These are phyloP conservation scores for Zymoseptoria ardabiliae DNA, from an alignment of 2,329 filamentous ascomycete genomes.

Conservation along the genomic window DNA sequence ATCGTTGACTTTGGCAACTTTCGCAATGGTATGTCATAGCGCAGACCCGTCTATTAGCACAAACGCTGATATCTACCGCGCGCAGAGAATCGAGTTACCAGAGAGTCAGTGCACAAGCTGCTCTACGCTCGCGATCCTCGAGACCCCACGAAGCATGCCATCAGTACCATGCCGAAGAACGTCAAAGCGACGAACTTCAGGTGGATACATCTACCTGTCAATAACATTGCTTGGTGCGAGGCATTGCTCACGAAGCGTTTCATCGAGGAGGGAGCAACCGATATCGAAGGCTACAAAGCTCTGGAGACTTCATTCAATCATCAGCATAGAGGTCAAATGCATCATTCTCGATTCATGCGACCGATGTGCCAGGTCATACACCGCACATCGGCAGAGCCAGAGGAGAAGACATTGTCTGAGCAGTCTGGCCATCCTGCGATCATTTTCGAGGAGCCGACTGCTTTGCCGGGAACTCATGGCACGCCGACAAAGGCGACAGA, in stretches of 20 bases:
- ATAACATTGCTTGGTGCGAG: conserved; percentile 56
- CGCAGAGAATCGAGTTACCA: conserved; percentile 19
- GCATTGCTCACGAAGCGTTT: conserved; percentile 57
- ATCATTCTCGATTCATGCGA: conserved; percentile 57
- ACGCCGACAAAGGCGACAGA: conserved; percentile 4
- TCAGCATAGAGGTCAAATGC: conserved; percentile 51
- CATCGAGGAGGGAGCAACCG: conserved; percentile 55
- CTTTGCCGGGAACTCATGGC: conserved; percentile 3
- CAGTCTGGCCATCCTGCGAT: conserved; percentile 4
- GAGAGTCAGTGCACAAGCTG: conserved; percentile 18
- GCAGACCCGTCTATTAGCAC: not conserved
- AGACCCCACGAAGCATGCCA: conserved; percentile 12
- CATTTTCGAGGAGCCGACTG: conserved; percentile 11
- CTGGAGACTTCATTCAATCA: conserved; percentile 55
- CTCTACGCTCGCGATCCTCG: conserved; percentile 15
- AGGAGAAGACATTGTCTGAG: conserved; percentile 1
- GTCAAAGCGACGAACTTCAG: conserved; percentile 36
- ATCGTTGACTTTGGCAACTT: conserved; percentile 22
- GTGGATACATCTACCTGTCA: conserved; percentile 42
- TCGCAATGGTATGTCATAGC: conserved; percentile 5
- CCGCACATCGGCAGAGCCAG: conserved; percentile 11
- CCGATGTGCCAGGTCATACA: conserved; percentile 39
- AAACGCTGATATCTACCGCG: not conserved
- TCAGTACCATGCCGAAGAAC: conserved; percentile 33
- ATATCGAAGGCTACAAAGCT: conserved; percentile 57